Percentiles rank a stretch among this genome's conserved stretches.
Evolutionary conservation across 768 basidiomycete genomes (phyloP).

Genomic region (Leucocoprinus birnbaumii): DNA sequence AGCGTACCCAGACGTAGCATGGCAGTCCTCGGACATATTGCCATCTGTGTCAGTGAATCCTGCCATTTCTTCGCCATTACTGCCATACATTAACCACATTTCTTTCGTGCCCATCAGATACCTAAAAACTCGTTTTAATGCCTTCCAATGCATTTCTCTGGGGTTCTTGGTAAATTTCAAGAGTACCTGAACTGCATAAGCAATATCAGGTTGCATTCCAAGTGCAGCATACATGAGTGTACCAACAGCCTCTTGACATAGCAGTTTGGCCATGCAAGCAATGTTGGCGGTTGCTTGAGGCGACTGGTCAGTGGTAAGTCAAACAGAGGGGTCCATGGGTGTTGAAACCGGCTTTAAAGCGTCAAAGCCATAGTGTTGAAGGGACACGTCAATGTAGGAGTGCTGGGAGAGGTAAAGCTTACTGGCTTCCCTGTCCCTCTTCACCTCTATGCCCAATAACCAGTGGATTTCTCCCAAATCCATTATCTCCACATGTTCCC

Average conservation of each 20-base stretch:
- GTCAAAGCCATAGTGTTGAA: no score
- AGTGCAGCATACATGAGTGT: conserved; percentile 25
- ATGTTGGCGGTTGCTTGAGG: conserved; percentile 12
- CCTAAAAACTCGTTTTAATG: conserved; percentile 24
- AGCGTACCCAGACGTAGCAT: conserved; percentile 20
- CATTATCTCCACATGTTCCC: no score
- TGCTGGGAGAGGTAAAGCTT: no score
- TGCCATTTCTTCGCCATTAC: conserved; percentile 18
- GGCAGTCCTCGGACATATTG: conserved; percentile 1
- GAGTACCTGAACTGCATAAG: conserved; percentile 29
- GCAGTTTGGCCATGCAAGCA: conserved; percentile 19
- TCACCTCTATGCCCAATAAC: no score
- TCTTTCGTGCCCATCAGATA: conserved; percentile 7
- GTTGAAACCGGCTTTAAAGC: conserved; percentile 21
- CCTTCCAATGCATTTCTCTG: conserved; percentile 29
- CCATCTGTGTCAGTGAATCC: conserved; percentile 21
- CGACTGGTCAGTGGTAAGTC: conserved; percentile 16
- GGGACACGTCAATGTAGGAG: no score
- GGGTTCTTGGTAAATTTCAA: conserved; percentile 31
- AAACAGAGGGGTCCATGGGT: conserved; percentile 19
- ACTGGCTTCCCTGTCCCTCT: no score
- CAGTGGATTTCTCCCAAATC: no score
- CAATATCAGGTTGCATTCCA: conserved; percentile 31
- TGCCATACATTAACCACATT: conserved; percentile 22
- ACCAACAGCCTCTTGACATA: conserved; percentile 24